Evolutionary conservation across 306 rosid species (phyloP).

Genomic region (Dicorynia guianensis): DNA sequence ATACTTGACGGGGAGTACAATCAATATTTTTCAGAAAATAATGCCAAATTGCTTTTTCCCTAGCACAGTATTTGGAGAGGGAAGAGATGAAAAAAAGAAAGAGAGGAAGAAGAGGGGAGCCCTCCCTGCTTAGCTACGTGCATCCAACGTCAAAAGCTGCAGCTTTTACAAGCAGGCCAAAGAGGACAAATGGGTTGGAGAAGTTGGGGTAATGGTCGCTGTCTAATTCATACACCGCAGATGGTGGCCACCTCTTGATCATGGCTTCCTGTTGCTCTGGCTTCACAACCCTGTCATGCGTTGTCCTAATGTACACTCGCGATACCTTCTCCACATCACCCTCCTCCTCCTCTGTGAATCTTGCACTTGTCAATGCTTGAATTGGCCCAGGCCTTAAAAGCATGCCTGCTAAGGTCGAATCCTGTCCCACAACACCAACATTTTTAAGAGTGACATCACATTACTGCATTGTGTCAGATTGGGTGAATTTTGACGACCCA

Average conservation of each 20-base stretch:
- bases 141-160: constrained; percentile 53
- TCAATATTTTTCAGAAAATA: constrained; percentile 2
- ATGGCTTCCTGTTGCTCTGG: constrained; percentile 86
- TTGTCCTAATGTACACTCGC: constrained; percentile 73
- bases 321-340: constrained; percentile 59
- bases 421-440: constrained; percentile 56
- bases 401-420: constrained; percentile 88
- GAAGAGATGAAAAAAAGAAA: neutral
- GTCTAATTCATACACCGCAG: constrained; percentile 65
- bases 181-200: constrained; percentile 84
- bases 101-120: neutral
- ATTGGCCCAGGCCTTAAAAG: constrained; percentile 86
- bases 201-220: constrained; percentile 89
- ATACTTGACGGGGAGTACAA: neutral
- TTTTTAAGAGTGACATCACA: neutral
- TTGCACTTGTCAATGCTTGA: constrained; percentile 59
- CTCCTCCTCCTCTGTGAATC: constrained; percentile 45
- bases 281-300: constrained; percentile 73
- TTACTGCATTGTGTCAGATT: neutral
- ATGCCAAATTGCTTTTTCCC: neutral
- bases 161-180: constrained; percentile 74
- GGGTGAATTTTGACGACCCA: no score
- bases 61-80: neutral
- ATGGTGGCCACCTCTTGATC: constrained; percentile 81
- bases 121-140: constrained; percentile 13